Evolutionary conservation across 2,329 filamentous ascomycete genomes (phyloP), one percentile per base, ranked within the genome.

Genomic region (Sarocladium oryzae): DNA sequence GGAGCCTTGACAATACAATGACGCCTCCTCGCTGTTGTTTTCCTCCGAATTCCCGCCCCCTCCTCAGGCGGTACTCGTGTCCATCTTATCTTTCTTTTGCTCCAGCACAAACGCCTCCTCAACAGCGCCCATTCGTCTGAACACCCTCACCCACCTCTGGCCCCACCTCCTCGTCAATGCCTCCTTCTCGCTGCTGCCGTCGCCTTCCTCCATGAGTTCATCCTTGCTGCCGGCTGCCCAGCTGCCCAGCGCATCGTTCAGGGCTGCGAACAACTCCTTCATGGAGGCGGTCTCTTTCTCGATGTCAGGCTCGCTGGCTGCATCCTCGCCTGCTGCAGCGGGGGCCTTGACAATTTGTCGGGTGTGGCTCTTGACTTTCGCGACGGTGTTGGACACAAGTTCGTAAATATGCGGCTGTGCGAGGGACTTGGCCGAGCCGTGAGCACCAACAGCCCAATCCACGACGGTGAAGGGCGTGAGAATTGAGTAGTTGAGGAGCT

Each of bases 401-500:
- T 99, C 93, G 65, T 89, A 96, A 9, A 95, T 77, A 70, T 92
- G 85, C 6, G 84, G 75, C 58, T 86, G 79, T 10, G 86, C 81
- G 11, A 99, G 80, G 2, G 80, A 78, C 38, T 79, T 77, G 46
- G 86, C 86, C 2, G 82, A 80, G 32, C 69, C 67, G 45, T 60
- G 63, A n/a, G 63, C 82, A 28, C 82, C 76, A 11, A 99, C 76
- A 1, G 89, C 89, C 93, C 93, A 99, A 62, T 95, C 85, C 45
- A 96, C 79, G 24, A 99, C 90, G 15, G 85, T 85, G 52, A 84
- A 75, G 0, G 93, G 93, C 8, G 86, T 90, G 32, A 99, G 77
- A 60, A 99, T 96, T 13, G 88, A 91, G 72, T 96, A 99, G 71
- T 97, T 99, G 59, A 99, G 84, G 4, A 99, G 79, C 69, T 97